Conservation (phyloP, 805 yeast species). For the Candida chilensis region DNA sequence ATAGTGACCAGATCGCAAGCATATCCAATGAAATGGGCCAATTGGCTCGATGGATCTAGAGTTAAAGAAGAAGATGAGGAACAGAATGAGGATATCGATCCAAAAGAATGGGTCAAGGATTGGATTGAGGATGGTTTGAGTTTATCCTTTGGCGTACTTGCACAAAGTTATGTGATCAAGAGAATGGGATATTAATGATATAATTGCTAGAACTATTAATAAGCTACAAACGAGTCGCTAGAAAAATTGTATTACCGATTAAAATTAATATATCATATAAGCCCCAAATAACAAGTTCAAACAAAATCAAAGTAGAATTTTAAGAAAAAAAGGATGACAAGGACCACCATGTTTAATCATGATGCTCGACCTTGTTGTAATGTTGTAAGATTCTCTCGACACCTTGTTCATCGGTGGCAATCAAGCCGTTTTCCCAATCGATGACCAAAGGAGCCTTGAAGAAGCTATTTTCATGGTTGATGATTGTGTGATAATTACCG, state of each 20-base stretch:
- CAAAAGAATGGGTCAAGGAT: slow-evolving; percentile 73
- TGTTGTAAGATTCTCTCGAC: slow-evolving; percentile 33
- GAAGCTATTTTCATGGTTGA: slow-evolving; percentile 6
- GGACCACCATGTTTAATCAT: background rate
- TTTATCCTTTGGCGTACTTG: slow-evolving; percentile 74
- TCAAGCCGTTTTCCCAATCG: slow-evolving; percentile 51
- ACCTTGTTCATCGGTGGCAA: slow-evolving; percentile 39
- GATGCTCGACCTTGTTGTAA: slow-evolving; percentile 11
- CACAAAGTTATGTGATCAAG: slow-evolving; percentile 84
- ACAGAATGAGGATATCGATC: slow-evolving; percentile 37
- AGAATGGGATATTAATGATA: slow-evolving; percentile 65
- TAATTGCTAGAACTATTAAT: slow-evolving; percentile 2
- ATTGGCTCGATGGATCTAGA: slow-evolving; percentile 73
- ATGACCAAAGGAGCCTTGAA: slow-evolving; percentile 42
- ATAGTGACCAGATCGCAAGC: slow-evolving; percentile 79
- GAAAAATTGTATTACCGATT: too few relatives aligned
- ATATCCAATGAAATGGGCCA: slow-evolving; percentile 83
- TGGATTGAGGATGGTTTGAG: slow-evolving; percentile 78
- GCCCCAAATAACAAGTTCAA: too few relatives aligned
- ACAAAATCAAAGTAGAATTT: too few relatives aligned
- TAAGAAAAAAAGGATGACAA: background rate
- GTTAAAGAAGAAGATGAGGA: slow-evolving; percentile 35
- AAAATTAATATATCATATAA: too few relatives aligned
- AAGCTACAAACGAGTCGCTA: too few relatives aligned
- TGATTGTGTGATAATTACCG: slow-evolving; percentile 7